Percentiles rank a stretch among this genome's conserved stretches.
phyloP scores from a whole-genome alignment of 1,284 basidiomycete genomes.

The Polyporus tsugae region DNA sequence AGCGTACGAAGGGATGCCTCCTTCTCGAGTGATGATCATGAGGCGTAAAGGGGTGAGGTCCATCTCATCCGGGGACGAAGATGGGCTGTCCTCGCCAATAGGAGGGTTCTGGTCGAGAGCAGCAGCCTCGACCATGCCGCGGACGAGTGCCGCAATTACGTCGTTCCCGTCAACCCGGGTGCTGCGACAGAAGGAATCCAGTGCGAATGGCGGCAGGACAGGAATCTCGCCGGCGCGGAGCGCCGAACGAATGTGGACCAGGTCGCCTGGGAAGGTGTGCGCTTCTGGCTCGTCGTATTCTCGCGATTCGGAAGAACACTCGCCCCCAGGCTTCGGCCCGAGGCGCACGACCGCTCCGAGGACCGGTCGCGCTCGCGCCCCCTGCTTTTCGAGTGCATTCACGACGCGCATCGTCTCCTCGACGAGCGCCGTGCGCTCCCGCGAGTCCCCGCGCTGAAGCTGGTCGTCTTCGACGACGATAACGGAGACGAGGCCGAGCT shows the following conservation, averaged over 20 bases:
- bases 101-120: slow-evolving; percentile 44
- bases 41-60: slow-evolving; percentile 92
- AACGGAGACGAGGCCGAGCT: slow-evolving; percentile 93
- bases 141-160: slow-evolving; percentile 87
- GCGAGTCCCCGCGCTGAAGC: slow-evolving; percentile 70
- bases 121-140: slow-evolving; percentile 83
- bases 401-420: slow-evolving; percentile 88
- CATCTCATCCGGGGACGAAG: slow-evolving; percentile 46
- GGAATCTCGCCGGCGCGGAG: slow-evolving; percentile 95
- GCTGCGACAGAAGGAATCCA: slow-evolving; percentile 90
- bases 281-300: slow-evolving; percentile 68
- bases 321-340: slow-evolving; percentile 74
- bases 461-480: slow-evolving; percentile 94
- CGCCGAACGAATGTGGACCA: slow-evolving; percentile 87
- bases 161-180: slow-evolving; percentile 91
- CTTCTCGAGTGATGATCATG: slow-evolving; percentile 98
- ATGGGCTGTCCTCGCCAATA: slow-evolving; percentile 37
- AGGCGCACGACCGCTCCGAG: slow-evolving; percentile 87
- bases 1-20: slow-evolving; percentile 97
- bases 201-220: slow-evolving; percentile 92
- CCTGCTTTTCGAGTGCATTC: slow-evolving; percentile 84
- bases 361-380: slow-evolving; percentile 88
- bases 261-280: slow-evolving; percentile 78
- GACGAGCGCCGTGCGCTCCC: slow-evolving; percentile 66
- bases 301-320: slow-evolving; percentile 38